Conservation (phyloP, 2,329 filamentous ascomycete genomes). For the Fusarium multiceps region DNA sequence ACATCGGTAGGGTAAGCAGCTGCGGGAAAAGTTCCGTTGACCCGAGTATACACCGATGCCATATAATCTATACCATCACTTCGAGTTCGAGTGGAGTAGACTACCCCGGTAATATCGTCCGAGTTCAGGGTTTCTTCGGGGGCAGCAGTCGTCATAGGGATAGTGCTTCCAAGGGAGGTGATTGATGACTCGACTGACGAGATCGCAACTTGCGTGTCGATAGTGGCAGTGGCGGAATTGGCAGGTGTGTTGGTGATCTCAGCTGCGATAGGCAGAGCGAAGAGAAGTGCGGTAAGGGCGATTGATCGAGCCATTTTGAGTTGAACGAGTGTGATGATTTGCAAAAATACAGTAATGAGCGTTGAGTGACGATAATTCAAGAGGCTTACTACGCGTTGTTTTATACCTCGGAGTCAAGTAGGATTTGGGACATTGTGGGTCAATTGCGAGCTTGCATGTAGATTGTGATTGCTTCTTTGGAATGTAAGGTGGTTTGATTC, state of each 20-base stretch:
- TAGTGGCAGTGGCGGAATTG: background rate
- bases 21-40: background rate
- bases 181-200: background rate
- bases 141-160: background rate
- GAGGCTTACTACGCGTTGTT: background rate
- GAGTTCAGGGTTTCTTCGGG: background rate
- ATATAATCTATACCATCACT: background rate
- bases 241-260: background rate
- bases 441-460: background rate
- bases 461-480: background rate
- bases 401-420: background rate
- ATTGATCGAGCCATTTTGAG: background rate
- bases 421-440: background rate
- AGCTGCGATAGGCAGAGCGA: background rate
- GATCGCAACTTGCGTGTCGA: background rate
- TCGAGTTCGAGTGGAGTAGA: background rate
- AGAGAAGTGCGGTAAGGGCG: background rate
- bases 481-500: background rate
- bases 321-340: background rate
- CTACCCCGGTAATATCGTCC: background rate
- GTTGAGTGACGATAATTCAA: background rate
- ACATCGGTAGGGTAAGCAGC: background rate
- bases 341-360: background rate
- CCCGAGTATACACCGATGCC: background rate
- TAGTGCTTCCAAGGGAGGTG: background rate